Conservation (phyloP, 139 green algal species). For the Micractinium sp. region DNA sequence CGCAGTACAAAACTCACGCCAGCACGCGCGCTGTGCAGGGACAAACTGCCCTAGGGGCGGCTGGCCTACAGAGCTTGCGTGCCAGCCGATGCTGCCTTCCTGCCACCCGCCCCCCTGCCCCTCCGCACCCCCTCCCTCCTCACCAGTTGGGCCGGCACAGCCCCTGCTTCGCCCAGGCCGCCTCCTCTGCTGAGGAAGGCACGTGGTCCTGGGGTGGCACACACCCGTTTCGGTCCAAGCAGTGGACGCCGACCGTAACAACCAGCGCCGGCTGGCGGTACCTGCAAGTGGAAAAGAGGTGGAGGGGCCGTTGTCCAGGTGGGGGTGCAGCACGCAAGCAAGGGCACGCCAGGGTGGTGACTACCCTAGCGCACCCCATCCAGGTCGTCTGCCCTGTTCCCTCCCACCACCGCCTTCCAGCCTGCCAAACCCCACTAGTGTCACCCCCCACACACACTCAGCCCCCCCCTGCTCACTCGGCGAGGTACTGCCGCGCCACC, state of each 20-base stretch:
- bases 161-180: not conserved
- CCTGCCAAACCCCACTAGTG: not conserved
- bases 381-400: not conserved
- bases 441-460: not conserved
- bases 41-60: too few species aligned
- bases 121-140: not conserved
- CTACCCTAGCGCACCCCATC: too few species aligned
- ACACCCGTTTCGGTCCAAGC: slow-evolving; percentile 7
- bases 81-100: not conserved
- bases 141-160: slow-evolving; percentile 17
- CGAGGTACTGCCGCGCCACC: slow-evolving; percentile 11
- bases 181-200: not conserved
- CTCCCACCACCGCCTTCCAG: not conserved
- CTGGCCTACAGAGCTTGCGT: not conserved
- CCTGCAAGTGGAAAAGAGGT: not conserved
- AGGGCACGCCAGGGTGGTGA: not conserved
- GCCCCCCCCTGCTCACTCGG: not conserved
- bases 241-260: not conserved
- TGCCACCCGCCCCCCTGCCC: not conserved
- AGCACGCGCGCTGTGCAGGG: too few species aligned
- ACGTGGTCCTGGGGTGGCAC: slow-evolving; percentile 23
- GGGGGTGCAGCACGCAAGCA: not conserved
- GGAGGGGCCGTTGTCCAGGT: not conserved
- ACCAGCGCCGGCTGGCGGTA: slow-evolving; percentile 13
- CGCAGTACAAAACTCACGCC: not conserved